A percentile compares a stretch with the other conserved stretches of the same genome.
Evolutionary conservation across 2,329 filamentous ascomycete genomes (phyloP).

Genomic region (Phaeophleospora eucalypticola): DNA sequence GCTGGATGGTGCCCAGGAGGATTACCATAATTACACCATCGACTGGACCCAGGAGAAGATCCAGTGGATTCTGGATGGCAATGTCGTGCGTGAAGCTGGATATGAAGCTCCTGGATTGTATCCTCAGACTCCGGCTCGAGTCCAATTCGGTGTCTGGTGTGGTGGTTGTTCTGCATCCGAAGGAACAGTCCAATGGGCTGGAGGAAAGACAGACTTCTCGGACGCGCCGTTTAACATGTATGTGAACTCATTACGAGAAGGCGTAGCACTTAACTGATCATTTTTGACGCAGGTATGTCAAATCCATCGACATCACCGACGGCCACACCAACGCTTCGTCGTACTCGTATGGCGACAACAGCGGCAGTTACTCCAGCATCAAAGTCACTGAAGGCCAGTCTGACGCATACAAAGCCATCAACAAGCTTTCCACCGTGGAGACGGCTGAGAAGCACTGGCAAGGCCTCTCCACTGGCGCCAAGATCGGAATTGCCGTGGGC

Average conservation of each 20-base stretch:
- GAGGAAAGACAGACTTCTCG: conserved; percentile 32
- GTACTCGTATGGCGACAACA: conserved; percentile 40
- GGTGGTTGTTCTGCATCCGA: conserved; percentile 73
- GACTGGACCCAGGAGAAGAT: conserved; percentile 65
- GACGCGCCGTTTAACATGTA: conserved; percentile 23
- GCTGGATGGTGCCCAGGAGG: conserved; percentile 53
- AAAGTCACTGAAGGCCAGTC: conserved; percentile 36
- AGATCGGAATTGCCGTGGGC: conserved; percentile 46
- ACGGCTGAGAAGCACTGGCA: conserved; percentile 41
- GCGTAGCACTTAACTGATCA: conserved; percentile 12
- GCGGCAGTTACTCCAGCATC: conserved; percentile 43
- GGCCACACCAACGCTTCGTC: conserved; percentile 32
- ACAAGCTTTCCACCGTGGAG: conserved; percentile 42
- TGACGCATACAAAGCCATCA: conserved; percentile 25
- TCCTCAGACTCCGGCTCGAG: conserved; percentile 71
- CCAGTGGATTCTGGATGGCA: conserved; percentile 66
- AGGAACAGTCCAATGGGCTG: conserved; percentile 39
- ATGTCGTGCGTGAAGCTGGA: conserved; percentile 60
- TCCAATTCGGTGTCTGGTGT: conserved; percentile 74
- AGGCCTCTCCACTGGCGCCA: conserved; percentile 43
- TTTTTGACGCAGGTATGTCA: conserved; percentile 35
- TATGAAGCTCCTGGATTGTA: conserved; percentile 40
- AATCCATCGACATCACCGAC: conserved; percentile 34
- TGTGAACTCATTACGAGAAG: too few species aligned
- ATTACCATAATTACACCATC: conserved; percentile 66